Evolutionary conservation across 768 basidiomycete genomes (phyloP).

Genomic region (Suillus spraguei): DNA sequence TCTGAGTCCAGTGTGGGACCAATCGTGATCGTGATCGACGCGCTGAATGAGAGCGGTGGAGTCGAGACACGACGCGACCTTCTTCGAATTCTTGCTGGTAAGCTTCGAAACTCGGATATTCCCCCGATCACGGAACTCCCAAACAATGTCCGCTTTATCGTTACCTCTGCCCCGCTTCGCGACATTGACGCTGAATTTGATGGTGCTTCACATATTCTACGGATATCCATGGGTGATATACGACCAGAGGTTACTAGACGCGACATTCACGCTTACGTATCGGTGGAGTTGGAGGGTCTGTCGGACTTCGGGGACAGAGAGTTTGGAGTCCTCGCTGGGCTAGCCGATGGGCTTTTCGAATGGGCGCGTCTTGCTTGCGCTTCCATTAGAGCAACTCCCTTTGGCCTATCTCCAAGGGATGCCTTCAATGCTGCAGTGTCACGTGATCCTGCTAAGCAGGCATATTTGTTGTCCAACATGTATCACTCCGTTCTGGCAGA

Average conservation of each 20-base stretch:
- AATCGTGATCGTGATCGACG: conserved; percentile 28
- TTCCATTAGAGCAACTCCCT: conserved; percentile 2
- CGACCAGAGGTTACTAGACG: not conserved
- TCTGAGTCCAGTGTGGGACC: no score
- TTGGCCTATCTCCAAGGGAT: not conserved
- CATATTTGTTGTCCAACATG: conserved; percentile 5
- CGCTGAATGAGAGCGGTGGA: conserved; percentile 20
- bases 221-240: conserved; percentile 1
- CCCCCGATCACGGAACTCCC: not conserved
- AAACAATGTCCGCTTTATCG: conserved; percentile 5
- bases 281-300: not conserved
- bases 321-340: not conserved
- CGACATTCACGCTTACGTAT: conserved; percentile 6
- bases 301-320: not conserved
- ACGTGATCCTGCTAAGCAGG: not conserved
- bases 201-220: not conserved
- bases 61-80: conserved; percentile 9
- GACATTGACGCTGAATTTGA: not conserved
- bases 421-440: not conserved
- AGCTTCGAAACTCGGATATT: no score
- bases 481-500: conserved; percentile 5
- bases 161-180: conserved; percentile 14
- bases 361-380: conserved; percentile 12
- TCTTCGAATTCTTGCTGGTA: conserved; percentile 12
- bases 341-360: conserved; percentile 9